A percentile compares a stretch with the other conserved stretches of the same genome.
These are phyloP conservation scores for Circinella minor DNA, from an alignment of 371 early-diverging fungal genomes.

Conservation along the genomic window DNA sequence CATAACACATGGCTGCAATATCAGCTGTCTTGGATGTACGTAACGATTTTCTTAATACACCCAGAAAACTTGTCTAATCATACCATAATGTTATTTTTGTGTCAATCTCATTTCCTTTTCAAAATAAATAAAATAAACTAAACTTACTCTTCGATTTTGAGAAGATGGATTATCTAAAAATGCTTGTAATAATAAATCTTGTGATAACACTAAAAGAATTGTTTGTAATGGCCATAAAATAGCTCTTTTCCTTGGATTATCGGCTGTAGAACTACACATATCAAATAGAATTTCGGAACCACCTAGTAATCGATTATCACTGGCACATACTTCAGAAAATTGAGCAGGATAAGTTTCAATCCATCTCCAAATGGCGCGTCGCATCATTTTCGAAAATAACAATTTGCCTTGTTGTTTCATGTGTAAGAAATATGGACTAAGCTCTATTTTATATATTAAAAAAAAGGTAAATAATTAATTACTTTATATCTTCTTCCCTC, in stretches of 20 bases:
- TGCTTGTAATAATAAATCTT: conserved; percentile 69
- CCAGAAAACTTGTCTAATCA: conserved; percentile 65
- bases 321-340: conserved; percentile 68
- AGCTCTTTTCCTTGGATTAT: conserved; percentile 63
- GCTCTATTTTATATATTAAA: conserved; percentile 42
- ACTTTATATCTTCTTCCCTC: too few relatives aligned
- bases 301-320: conserved; percentile 66
- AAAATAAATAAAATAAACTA: too few relatives aligned
- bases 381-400: conserved; percentile 68
- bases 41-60: conserved; percentile 66
- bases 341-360: conserved; percentile 77
- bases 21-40: conserved; percentile 67
- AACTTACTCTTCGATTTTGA: conserved; percentile 39
- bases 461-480: too few relatives aligned
- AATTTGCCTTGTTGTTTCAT: conserved; percentile 71
- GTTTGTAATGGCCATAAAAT: conserved; percentile 88
- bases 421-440: conserved; percentile 64
- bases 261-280: conserved; percentile 69
- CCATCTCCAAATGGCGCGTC: conserved; percentile 87
- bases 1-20: conserved; percentile 75
- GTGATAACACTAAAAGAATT: conserved; percentile 75
- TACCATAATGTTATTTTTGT: conserved; percentile 11
- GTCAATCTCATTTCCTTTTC: too few relatives aligned
- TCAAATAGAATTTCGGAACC: conserved; percentile 80
- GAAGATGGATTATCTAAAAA: conserved; percentile 42